Conservation (phyloP, 805 yeast genomes). For the Wickerhamomyces canadensis region DNA sequence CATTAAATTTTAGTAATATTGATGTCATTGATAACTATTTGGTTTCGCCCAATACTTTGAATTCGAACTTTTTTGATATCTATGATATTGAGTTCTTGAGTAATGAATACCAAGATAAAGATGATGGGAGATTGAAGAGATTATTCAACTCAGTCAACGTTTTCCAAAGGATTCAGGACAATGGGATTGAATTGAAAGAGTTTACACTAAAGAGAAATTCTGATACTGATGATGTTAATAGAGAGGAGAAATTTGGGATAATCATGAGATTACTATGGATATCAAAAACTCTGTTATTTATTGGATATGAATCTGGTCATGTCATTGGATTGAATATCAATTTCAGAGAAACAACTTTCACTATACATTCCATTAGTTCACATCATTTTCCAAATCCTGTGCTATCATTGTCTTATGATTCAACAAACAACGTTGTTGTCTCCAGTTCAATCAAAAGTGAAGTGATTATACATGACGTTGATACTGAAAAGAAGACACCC, state of each 20-base stretch:
- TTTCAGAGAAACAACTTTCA: not conserved
- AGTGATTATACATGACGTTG: conserved; percentile 26
- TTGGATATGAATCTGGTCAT: conserved; percentile 78
- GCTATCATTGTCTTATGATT: conserved; percentile 34
- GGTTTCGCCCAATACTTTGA: conserved; percentile 58
- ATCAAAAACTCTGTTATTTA: conserved; percentile 25
- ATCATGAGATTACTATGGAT: conserved; percentile 53
- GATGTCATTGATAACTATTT: conserved; percentile 32
- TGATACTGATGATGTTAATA: conserved; percentile 9
- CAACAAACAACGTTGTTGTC: conserved; percentile 22
- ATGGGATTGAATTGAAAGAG: conserved; percentile 15
- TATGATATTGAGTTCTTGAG: conserved; percentile 34
- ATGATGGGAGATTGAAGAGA: conserved; percentile 18
- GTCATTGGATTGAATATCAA: conserved; percentile 29
- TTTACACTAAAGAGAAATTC: conserved; percentile 8
- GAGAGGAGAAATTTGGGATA: conserved; percentile 48
- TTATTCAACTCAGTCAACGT: conserved; percentile 20
- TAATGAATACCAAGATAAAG: conserved; percentile 4
- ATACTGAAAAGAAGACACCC: not conserved
- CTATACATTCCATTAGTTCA: conserved; percentile 12
- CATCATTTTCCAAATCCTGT: conserved; percentile 52
- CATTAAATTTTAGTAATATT: conserved; percentile 69
- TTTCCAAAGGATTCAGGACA: conserved; percentile 7
- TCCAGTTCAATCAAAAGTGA: conserved; percentile 46
- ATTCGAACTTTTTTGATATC: conserved; percentile 61